Base-by-base conservation (phyloP, 2,329 filamentous ascomycete species). In the Phoma herbarum region DNA sequence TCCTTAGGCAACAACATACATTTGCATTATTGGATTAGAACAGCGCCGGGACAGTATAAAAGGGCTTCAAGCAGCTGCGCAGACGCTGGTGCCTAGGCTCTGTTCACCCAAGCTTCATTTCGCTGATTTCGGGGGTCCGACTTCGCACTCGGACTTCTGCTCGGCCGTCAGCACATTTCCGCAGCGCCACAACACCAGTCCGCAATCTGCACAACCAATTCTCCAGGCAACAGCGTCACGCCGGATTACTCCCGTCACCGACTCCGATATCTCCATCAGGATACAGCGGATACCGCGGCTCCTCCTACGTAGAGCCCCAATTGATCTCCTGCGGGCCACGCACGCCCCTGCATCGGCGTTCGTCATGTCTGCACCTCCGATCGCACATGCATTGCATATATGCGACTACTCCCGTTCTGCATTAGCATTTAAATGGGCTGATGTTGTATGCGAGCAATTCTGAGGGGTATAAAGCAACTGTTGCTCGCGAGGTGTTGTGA, bases 311-410 rank as follows among this genome's bases (percentile, higher is more conserved):
- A 58, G 7, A 45, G 12, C 31, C 49, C 49, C 49, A 28, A 28
- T 28, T 20, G 18, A 44, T 29, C 39, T 25, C 35, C 20, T 41
- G 20, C 45, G 48, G 37, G 45, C 44, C 29, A 52, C 43, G 51
- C 47, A 61, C 39, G 37, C 47, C 55, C 51, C 44, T 52, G 49
- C 54, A 59, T 61, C 55, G 59, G 59, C 43, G 25, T 52, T 52
- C 14, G 31, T n/a, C 43, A 42, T n/a, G 26, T 39, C 48, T 42
- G 42, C 42, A 39, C 28, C 47, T 35, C 50, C 25, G 46, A 49
- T 47, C n/a, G 37, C 35, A 56, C 46, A 55, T 58, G 59, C 54
- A 53, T 57, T 41, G 39, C 52, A 41, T 31, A 44, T 43, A 45
- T 53, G 59, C 52, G 46, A 53, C 56, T 53, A 56, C 26, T 46